These are phyloP conservation scores for Podosphaera leucotricha DNA, from an alignment of 2,329 filamentous ascomycete genomes.

Conservation along the genomic window DNA sequence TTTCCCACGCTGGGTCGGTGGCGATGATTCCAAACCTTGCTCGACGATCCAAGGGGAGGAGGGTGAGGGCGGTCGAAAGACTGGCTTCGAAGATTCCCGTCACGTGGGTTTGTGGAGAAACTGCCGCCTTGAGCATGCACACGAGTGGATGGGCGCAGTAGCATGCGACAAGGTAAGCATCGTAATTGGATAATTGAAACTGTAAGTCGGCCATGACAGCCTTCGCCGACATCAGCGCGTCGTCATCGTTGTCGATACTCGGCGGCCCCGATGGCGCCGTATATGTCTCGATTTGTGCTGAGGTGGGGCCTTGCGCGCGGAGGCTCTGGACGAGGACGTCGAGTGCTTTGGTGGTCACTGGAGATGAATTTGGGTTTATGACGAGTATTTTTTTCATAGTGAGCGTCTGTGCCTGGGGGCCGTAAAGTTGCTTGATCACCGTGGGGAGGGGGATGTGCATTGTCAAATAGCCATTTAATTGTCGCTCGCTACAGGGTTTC, in stretches of 20 bases:
- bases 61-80: slow-evolving; percentile 24
- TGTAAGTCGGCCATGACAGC: slow-evolving; percentile 34
- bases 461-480: background rate
- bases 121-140: slow-evolving; percentile 24
- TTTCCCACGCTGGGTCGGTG: slow-evolving; percentile 66
- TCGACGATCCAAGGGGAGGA: slow-evolving; percentile 15
- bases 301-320: slow-evolving; percentile 4
- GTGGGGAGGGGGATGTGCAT: no score
- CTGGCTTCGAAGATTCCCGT: slow-evolving; percentile 79
- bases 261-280: slow-evolving; percentile 40
- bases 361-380: slow-evolving; percentile 59
- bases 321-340: slow-evolving; percentile 23
- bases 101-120: slow-evolving; percentile 26
- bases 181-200: slow-evolving; percentile 25
- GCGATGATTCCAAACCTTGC: slow-evolving; percentile 64
- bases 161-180: slow-evolving; percentile 71
- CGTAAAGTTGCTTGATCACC: background rate
- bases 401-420: background rate
- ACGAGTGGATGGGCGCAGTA: slow-evolving; percentile 72
- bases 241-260: slow-evolving; percentile 56
- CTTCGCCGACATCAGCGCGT: slow-evolving; percentile 37
- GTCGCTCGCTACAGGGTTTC: background rate
- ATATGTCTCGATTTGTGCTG: slow-evolving; percentile 32
- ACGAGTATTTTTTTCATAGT: slow-evolving; percentile 32
- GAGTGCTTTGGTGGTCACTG: slow-evolving; percentile 46